Evolutionary conservation across 768 basidiomycete genomes (phyloP).

Genomic region (Pholiota molesta): DNA sequence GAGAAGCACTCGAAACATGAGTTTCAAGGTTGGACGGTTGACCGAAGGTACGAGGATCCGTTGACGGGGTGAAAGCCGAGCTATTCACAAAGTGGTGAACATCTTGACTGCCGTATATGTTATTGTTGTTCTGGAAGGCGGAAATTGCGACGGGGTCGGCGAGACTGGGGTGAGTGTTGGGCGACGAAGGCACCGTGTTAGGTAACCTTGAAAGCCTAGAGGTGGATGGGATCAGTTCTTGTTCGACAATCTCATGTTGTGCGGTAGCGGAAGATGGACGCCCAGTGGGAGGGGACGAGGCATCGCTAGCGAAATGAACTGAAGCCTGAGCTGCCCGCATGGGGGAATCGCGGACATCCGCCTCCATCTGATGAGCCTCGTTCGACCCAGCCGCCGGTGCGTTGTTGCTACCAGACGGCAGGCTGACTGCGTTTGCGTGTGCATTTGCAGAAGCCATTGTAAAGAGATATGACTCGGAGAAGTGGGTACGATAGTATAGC

Average conservation of each 20-base stretch:
- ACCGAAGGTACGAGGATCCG: slow-evolving; percentile 42
- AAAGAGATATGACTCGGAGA: slow-evolving; percentile 18
- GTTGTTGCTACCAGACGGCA: slow-evolving; percentile 24
- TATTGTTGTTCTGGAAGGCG: slow-evolving; percentile 36
- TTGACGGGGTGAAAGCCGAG: slow-evolving; percentile 43
- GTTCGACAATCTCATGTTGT: slow-evolving; percentile 36
- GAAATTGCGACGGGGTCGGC: slow-evolving; percentile 54
- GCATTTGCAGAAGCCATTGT: slow-evolving; percentile 25
- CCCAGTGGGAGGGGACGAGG: slow-evolving; percentile 1
- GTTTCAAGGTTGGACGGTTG: slow-evolving; percentile 53
- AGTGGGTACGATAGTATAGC: slow-evolving; percentile 14
- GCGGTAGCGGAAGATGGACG: slow-evolving; percentile 16
- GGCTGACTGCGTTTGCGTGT: slow-evolving; percentile 20
- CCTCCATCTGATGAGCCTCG: slow-evolving; percentile 26
- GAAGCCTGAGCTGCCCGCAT: slow-evolving; percentile 16
- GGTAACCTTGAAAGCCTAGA: slow-evolving; percentile 58
- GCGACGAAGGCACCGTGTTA: slow-evolving; percentile 47
- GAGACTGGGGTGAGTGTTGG: slow-evolving; percentile 26
- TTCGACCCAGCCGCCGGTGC: slow-evolving; percentile 21
- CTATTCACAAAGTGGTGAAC: slow-evolving; percentile 47
- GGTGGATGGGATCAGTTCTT: slow-evolving; percentile 57
- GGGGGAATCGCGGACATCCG: slow-evolving; percentile 24
- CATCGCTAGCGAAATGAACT: slow-evolving; percentile 23
- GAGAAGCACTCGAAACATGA: slow-evolving; percentile 52
- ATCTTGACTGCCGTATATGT: slow-evolving; percentile 47